phyloP scores from a whole-genome alignment of 345 rosid species.

The Camelina sativa region DNA sequence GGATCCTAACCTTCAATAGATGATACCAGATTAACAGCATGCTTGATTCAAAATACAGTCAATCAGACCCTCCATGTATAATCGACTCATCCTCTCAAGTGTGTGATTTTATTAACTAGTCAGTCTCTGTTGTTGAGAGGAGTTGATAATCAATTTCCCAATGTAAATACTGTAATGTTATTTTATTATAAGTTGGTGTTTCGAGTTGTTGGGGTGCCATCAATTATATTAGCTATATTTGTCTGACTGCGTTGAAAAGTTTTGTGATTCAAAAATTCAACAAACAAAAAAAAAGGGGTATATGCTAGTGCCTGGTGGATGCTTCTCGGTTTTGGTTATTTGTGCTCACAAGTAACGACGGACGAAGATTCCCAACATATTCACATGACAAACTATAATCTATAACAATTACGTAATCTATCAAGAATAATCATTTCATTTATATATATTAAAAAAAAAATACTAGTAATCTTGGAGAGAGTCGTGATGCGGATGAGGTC shows the following conservation, averaged over 20 bases:
- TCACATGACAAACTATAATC: slow-evolving; percentile 4
- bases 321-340: slow-evolving; percentile 26
- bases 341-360: slow-evolving; percentile 36
- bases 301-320: slow-evolving; percentile 23
- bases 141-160: too few relatives aligned
- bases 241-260: slow-evolving; percentile 22
- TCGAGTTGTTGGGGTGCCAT: slow-evolving; percentile 25
- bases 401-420: slow-evolving; percentile 16
- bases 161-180: background rate
- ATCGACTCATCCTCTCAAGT: background rate
- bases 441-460: background rate
- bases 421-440: background rate
- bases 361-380: slow-evolving; percentile 30
- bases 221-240: background rate
- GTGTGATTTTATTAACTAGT: too few relatives aligned
- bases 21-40: background rate
- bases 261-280: background rate
- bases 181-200: background rate
- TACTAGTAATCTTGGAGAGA: background rate
- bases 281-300: background rate
- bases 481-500: slow-evolving; percentile 2
- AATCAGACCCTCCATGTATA: background rate
- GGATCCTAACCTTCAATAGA: background rate
- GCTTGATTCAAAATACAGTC: background rate
- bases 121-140: too few relatives aligned